Percentiles rank a stretch among this genome's conserved stretches.
phyloP scores from a whole-genome alignment of 1,284 basidiomycete species.

The Puccinia novopanici region DNA sequence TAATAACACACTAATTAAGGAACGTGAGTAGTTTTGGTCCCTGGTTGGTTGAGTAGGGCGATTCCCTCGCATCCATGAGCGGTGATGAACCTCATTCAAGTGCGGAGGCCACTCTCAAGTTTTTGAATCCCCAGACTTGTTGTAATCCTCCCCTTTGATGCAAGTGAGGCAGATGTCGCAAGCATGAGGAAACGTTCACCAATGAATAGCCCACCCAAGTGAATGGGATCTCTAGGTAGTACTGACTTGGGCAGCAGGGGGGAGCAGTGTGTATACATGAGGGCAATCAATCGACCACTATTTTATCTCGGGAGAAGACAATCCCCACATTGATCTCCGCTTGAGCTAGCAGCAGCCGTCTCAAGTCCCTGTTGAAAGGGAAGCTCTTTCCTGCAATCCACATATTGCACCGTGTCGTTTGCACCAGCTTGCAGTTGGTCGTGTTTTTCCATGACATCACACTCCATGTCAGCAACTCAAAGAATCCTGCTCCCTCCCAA shows the following conservation, averaged over 20 bases:
- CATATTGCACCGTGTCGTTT: background rate
- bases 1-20: background rate
- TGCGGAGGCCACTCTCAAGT: background rate
- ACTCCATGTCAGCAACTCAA: background rate
- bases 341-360: background rate
- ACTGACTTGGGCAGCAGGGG: background rate
- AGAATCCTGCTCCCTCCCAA: background rate
- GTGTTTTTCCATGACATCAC: background rate
- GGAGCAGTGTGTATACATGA: background rate
- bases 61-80: too few species aligned
- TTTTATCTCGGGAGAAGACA: background rate
- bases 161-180: background rate
- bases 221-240: background rate
- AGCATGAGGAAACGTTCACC: background rate
- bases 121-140: background rate
- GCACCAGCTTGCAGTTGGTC: background rate
- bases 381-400: background rate
- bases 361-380: background rate
- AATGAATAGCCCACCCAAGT: background rate
- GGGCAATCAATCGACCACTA: background rate
- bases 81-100: too few species aligned
- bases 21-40: background rate
- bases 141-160: background rate
- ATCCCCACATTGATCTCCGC: background rate
- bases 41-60: background rate